These are phyloP conservation scores for Aegilops sharonensis DNA, from an alignment of 176 grass and related monocot genomes.

Conservation along the genomic window DNA sequence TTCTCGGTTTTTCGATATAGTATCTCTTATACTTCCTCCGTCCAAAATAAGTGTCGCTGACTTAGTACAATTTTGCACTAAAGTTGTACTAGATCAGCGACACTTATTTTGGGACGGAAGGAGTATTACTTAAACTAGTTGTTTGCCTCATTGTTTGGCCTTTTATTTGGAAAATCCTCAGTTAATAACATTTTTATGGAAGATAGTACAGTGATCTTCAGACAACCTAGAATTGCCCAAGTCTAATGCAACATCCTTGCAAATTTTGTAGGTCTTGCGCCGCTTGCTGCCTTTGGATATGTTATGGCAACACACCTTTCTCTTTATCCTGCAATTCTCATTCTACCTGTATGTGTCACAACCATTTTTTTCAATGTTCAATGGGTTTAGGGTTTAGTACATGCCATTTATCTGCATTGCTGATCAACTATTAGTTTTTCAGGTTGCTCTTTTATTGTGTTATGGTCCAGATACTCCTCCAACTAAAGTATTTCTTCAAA, in stretches of 20 bases:
- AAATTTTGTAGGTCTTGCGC: constrained; percentile 59
- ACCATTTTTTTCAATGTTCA: constrained; percentile 4
- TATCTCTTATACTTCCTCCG: not conserved
- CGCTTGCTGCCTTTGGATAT: constrained; percentile 96
- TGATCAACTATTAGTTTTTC: constrained; percentile 18
- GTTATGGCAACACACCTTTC: constrained; percentile 85
- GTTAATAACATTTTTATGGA: constrained; percentile 14
- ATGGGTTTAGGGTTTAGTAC: not conserved
- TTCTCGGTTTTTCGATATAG: constrained; percentile 9
- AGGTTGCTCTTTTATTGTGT: constrained; percentile 84
- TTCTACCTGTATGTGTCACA: constrained; percentile 65
- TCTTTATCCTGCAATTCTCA: constrained; percentile 85
- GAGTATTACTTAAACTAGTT: not conserved
- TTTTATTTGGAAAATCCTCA: constrained; percentile 6
- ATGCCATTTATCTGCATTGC: constrained; percentile 11
- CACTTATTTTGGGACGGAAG: too few species aligned
- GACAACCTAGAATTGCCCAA: constrained; percentile 16
- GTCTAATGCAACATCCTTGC: constrained; percentile 26
- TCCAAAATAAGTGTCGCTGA: too few species aligned
- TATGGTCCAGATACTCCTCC: constrained; percentile 85
- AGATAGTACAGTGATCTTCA: not conserved
- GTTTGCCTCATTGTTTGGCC: not conserved
- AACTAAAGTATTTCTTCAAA: constrained; percentile 58
- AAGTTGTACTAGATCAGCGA: too few species aligned
- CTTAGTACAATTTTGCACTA: too few species aligned